These are phyloP conservation scores for Bipolaris bicolor DNA, from an alignment of 2,329 filamentous ascomycete genomes.

Conservation along the genomic window DNA sequence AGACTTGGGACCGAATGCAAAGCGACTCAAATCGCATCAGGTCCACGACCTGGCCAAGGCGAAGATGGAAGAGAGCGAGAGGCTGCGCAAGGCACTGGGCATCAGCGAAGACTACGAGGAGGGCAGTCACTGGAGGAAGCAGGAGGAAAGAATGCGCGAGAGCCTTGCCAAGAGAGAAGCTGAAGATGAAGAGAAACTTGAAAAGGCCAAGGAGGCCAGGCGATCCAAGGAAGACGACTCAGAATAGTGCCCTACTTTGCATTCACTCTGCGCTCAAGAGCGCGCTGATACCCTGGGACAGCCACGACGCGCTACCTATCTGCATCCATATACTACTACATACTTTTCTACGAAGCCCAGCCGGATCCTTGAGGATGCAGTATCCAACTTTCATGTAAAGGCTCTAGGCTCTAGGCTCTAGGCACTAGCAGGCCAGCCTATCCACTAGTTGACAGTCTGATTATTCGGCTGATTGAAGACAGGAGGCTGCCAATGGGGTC, in stretches of 20 bases:
- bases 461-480: neutral
- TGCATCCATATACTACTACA: neutral
- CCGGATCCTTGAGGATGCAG: neutral
- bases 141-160: slow-evolving; percentile 71
- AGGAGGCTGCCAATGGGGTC: neutral
- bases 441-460: neutral
- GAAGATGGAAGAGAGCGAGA: slow-evolving; percentile 94
- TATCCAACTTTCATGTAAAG: neutral
- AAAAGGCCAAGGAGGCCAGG: slow-evolving; percentile 33
- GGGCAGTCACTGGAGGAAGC: slow-evolving; percentile 82
- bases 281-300: neutral
- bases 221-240: slow-evolving; percentile 37
- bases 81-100: slow-evolving; percentile 81
- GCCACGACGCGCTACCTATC: neutral
- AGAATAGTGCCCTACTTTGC: slow-evolving; percentile 25
- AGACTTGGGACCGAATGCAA: slow-evolving; percentile 49
- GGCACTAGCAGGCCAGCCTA: slow-evolving; percentile 4
- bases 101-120: slow-evolving; percentile 87
- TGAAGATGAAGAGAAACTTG: slow-evolving; percentile 41
- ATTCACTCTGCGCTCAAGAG: neutral
- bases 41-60: slow-evolving; percentile 95
- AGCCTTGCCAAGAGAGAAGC: slow-evolving; percentile 49
- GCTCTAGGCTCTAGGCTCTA: neutral
- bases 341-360: neutral
- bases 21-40: slow-evolving; percentile 84